Evolutionary conservation across 2,329 filamentous ascomycete species (phyloP).

Genomic region (Hypocreales sp.): DNA sequence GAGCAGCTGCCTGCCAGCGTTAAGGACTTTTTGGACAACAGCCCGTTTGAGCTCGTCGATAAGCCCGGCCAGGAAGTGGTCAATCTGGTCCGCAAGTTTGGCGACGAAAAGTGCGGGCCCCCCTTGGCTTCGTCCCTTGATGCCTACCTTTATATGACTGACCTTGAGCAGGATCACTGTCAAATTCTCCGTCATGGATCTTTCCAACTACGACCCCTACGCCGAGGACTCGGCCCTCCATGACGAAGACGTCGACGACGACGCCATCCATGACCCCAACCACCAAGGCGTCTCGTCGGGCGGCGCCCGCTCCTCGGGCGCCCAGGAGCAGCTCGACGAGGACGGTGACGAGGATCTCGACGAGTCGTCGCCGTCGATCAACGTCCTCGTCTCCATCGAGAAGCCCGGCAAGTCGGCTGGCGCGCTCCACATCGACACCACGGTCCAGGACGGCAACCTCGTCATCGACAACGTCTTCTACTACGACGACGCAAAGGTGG

Average conservation of each 20-base stretch:
- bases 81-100: conserved; percentile 64
- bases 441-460: conserved; percentile 74
- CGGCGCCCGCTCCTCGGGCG: conserved; percentile 37
- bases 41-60: conserved; percentile 72
- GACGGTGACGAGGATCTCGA: conserved; percentile 30
- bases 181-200: conserved; percentile 26
- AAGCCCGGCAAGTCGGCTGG: conserved; percentile 58
- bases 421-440: conserved; percentile 72
- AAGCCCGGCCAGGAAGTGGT: conserved; percentile 77
- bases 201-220: conserved; percentile 23
- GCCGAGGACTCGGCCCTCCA: conserved; percentile 21
- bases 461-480: conserved; percentile 84
- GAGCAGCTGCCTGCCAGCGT: conserved; percentile 62
- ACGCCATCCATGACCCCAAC: conserved; percentile 32
- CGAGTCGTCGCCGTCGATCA: conserved; percentile 57
- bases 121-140: conserved; percentile 1
- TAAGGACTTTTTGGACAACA: conserved; percentile 78
- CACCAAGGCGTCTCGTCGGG: conserved; percentile 33
- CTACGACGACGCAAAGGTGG: conserved; percentile 64
- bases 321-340: conserved; percentile 26
- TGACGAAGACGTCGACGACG: conserved; percentile 22
- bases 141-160: neutral
- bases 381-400: conserved; percentile 76
- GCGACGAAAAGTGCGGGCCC: conserved; percentile 70
- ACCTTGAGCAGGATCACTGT: conserved; percentile 22